These are phyloP conservation scores for Phanerochaete carnosa DNA, from an alignment of 768 basidiomycete genomes.

Conservation along the genomic window DNA sequence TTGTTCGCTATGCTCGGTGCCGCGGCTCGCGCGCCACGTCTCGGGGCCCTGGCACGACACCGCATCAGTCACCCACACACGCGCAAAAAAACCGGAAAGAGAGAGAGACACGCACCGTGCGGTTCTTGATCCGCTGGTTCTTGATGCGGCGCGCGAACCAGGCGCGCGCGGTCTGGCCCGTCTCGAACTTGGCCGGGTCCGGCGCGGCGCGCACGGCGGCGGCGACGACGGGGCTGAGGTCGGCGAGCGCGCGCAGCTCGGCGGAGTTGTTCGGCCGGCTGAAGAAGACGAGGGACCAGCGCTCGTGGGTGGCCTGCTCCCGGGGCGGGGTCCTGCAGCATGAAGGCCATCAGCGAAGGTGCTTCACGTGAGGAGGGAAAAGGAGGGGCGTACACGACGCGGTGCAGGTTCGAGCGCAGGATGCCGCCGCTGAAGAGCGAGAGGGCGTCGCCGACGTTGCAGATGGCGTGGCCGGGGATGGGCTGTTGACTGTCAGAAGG, in stretches of 20 bases:
- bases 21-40: slow-evolving; percentile 19
- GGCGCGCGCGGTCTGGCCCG: slow-evolving; percentile 33
- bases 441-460: slow-evolving; percentile 51
- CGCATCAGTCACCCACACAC: background rate
- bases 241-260: slow-evolving; percentile 46
- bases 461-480: slow-evolving; percentile 30
- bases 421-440: slow-evolving; percentile 62
- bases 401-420: slow-evolving; percentile 62
- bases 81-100: background rate
- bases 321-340: slow-evolving; percentile 47
- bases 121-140: slow-evolving; percentile 39
- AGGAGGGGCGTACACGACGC: slow-evolving; percentile 42
- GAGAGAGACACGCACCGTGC: slow-evolving; percentile 38
- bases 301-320: slow-evolving; percentile 43
- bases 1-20: slow-evolving; percentile 15
- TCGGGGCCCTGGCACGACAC: background rate
- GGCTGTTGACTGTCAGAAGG: slow-evolving; percentile 22
- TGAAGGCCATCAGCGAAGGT: background rate
- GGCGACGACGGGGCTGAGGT: slow-evolving; percentile 50
- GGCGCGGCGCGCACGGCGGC: slow-evolving; percentile 34
- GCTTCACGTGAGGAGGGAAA: background rate
- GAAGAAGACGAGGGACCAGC: slow-evolving; percentile 73
- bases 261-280: slow-evolving; percentile 54
- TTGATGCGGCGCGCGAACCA: slow-evolving; percentile 41
- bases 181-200: slow-evolving; percentile 33